Evolutionary conservation across 352 stramenopile species (phyloP), one percentile per base, ranked within the genome.

Genomic region (Phytophthora nicotianae): DNA sequence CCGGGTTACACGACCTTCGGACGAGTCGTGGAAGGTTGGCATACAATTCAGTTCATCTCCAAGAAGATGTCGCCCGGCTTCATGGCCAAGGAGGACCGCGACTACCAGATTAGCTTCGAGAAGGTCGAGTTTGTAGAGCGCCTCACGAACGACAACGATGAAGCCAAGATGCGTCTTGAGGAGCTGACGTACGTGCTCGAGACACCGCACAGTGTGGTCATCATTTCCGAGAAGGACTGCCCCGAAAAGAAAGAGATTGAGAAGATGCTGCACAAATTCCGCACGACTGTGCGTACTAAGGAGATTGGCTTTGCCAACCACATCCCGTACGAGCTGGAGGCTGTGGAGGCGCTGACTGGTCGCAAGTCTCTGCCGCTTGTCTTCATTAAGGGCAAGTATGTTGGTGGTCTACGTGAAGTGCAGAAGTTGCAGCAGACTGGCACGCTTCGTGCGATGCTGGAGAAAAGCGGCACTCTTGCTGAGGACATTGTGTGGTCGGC

Each of bases 221-320:
- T 99, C 40, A 97, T 98, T 58, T 96, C 90, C 11, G 98, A 98
- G 69, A 83, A 89, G 16, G 95, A 97, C 64, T 99, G 95, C 47
- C 84, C 91, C 3, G 97, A 97, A 74, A 98, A 95, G 65, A 86
- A 74, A 33, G 72, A 90, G 43, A 82, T 98, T 5, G 96, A 98
- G 55, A 63, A 81, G 50, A 73, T 89, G 77, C 74, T 98, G 70
- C 58, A 72, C 17, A 77, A 89, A 29, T 74, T 95, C 48, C 79
- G 81, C 35, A 82, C 85, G 0, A 75, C 77, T 0, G 74, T 85
- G 26, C 77, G 81, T 13, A 75, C 75, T 16, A 74, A 83, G 10
- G 77, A 86, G 41, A 81, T 94, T 23, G 83, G 84, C 19, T 78
- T 82, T 57, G 73, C 72, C 8, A 60, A 58, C 26, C 72, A 78